phyloP scores from a whole-genome alignment of 371 early-diverging fungal species.

The Rhizopus microsporus region DNA sequence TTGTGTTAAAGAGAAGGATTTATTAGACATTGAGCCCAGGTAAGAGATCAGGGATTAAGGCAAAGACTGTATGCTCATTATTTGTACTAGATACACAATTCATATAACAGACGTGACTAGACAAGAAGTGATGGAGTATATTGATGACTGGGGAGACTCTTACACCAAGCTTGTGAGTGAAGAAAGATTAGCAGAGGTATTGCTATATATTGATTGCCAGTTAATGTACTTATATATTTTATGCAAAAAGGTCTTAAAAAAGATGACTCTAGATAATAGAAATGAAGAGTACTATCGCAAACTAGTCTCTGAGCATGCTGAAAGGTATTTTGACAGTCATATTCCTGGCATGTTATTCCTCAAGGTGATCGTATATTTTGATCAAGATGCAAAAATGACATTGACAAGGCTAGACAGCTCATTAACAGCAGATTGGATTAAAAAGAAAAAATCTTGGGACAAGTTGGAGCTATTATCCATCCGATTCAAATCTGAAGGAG shows the following conservation, averaged over 20 bases:
- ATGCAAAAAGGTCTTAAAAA: neutral
- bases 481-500: slow-evolving; percentile 31
- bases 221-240: neutral
- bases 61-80: neutral
- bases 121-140: slow-evolving; percentile 42
- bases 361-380: slow-evolving; percentile 30
- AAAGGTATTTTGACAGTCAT: slow-evolving; percentile 31
- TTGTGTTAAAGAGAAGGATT: slow-evolving; percentile 49
- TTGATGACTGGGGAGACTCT: slow-evolving; percentile 71
- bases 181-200: slow-evolving; percentile 25
- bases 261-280: neutral
- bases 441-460: slow-evolving; percentile 22
- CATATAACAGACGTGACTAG: slow-evolving; percentile 53
- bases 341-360: slow-evolving; percentile 36
- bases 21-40: slow-evolving; percentile 63
- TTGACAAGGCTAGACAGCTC: slow-evolving; percentile 2
- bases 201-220: slow-evolving; percentile 5
- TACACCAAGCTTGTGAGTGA: slow-evolving; percentile 60
- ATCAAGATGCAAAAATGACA: slow-evolving; percentile 10
- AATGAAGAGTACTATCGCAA: slow-evolving; percentile 6
- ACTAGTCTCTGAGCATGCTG: slow-evolving; percentile 22
- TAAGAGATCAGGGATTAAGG: slow-evolving; percentile 17
- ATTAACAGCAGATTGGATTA: slow-evolving; percentile 21
- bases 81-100: slow-evolving; percentile 55
- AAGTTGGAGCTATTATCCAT: slow-evolving; percentile 14